phyloP scores from a whole-genome alignment of 306 rosid genomes.

The Quercus engelmannii region DNA sequence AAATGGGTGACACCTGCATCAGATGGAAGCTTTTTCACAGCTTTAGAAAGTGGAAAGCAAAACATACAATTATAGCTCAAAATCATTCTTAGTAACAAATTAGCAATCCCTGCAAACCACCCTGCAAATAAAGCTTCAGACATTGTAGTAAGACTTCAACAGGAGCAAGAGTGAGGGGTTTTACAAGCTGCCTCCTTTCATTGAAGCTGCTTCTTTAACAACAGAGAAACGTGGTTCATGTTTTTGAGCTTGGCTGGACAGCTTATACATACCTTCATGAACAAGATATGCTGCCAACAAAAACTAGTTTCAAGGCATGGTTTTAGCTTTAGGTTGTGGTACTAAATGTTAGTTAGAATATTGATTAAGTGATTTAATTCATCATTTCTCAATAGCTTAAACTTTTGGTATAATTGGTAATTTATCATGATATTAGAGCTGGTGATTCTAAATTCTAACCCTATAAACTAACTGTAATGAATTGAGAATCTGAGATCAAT shows the following conservation, averaged over 20 bases:
- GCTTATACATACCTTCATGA: constrained; percentile 71
- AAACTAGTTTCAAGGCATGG: constrained; percentile 27
- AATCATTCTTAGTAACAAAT: constrained; percentile 37
- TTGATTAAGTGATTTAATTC: no score
- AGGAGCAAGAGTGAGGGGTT: constrained; percentile 44
- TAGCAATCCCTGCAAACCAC: constrained; percentile 19
- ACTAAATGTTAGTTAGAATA: background rate
- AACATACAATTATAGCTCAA: constrained; percentile 21
- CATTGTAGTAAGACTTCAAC: constrained; percentile 16
- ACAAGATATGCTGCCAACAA: constrained; percentile 58
- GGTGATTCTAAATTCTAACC: no score
- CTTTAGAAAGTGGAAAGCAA: constrained; percentile 25
- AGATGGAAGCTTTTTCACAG: constrained; percentile 17
- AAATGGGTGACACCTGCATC: constrained; percentile 68
- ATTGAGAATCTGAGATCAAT: no score
- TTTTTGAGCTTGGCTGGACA: constrained; percentile 76
- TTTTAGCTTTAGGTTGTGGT: constrained; percentile 33
- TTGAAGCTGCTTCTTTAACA: constrained; percentile 40
- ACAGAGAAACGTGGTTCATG: constrained; percentile 81
- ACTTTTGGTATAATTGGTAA: no score
- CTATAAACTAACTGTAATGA: no score
- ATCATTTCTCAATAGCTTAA: no score
- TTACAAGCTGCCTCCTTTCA: constrained; percentile 33
- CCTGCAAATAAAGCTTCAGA: constrained; percentile 17
- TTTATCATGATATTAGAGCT: no score